Evolutionary conservation across 768 basidiomycete species (phyloP), one percentile per base, ranked within the genome.

Genomic region (Tylopilus balloui): DNA sequence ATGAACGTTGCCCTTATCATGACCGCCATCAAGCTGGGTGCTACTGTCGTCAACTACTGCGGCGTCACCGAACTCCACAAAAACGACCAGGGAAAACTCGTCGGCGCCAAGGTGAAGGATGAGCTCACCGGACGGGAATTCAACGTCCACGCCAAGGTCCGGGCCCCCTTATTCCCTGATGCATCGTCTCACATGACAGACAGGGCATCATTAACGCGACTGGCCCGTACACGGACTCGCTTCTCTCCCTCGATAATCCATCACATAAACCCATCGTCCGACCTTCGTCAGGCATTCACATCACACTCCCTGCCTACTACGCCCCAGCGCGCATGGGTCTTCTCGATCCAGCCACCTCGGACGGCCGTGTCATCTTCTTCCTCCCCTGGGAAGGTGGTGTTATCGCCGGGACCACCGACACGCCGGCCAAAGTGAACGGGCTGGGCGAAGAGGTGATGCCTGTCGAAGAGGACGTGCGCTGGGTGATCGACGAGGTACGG

Each of bases 291-390:
- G 95, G 95, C 10, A 81, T 95, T 20, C 95, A 99, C 70, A 91
- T 98, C 71, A 95, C 95, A 0, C 83, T 99, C 3, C 95, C 95
- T 3, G 90, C 91, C 62, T 99, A 98, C 73, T 97, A 96, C 65
- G 91, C 92, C 1, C 95, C 95, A 3, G 82, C 87, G 14, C 88
- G 79, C 42, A 96, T 98, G 89, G 95, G 96, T 37, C 78, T 98
- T 5, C 78, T 98, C 38, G 96, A 98, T 67, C 96, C 95, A 1
- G 77, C 91, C 3, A 96, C 96, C 4, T 92, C 89, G 0, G 95
- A 99, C 55, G 95, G 95, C 0, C 86, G 95, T 23, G 94, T 99
- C 47, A 95, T 99, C 63, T 99, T 97, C 78, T 96, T 99, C 79
- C 80, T 99, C 10, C 95, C 95, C 0, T 99, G 96, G 95, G 86